These are phyloP conservation scores for Sphagnurus paluster DNA, from an alignment of 1,284 basidiomycete species.

Conservation along the genomic window DNA sequence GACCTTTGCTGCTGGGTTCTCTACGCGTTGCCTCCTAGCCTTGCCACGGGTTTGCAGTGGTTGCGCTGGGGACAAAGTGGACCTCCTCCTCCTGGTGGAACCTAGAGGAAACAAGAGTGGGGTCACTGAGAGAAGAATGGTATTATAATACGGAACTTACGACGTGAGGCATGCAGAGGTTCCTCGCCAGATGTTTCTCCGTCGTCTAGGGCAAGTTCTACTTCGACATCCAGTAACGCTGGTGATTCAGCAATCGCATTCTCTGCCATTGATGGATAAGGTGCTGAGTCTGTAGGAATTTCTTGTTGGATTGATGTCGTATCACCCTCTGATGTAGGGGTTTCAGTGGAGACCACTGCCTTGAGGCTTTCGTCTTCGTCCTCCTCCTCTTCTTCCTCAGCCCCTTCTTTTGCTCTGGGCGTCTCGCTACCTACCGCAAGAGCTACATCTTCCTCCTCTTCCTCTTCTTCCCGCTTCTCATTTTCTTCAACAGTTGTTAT, in stretches of 20 bases:
- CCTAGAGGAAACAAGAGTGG: conserved; percentile 23
- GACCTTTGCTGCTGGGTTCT: conserved; percentile 19
- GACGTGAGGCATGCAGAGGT: conserved; percentile 29
- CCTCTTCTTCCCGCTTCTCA: conserved; percentile 6
- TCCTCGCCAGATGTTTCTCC: conserved; percentile 30
- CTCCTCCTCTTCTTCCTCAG: conserved; percentile 21
- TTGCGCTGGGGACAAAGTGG: conserved; percentile 29
- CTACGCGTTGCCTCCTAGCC: conserved; percentile 29
- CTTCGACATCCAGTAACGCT: conserved; percentile 16
- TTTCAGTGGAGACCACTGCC: conserved; percentile 5
- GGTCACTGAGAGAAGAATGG: neutral
- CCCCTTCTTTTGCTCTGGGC: conserved; percentile 9
- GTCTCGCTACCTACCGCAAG: conserved; percentile 16
- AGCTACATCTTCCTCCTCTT: conserved; percentile 2
- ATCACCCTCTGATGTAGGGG: conserved; percentile 16
- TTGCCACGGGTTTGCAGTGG: conserved; percentile 27
- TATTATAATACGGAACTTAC: conserved; percentile 27
- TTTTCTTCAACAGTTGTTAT: neutral
- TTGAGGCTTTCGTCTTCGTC: conserved; percentile 19
- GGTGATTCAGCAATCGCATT: conserved; percentile 5
- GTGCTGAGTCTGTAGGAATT: conserved; percentile 11
- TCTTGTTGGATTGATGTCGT: neutral
- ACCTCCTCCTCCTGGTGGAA: conserved; percentile 35
- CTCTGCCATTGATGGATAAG: conserved; percentile 10
- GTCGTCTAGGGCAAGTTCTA: conserved; percentile 29